phyloP scores from a whole-genome alignment of 1,284 basidiomycete species.

The Ustilago crameri region DNA sequence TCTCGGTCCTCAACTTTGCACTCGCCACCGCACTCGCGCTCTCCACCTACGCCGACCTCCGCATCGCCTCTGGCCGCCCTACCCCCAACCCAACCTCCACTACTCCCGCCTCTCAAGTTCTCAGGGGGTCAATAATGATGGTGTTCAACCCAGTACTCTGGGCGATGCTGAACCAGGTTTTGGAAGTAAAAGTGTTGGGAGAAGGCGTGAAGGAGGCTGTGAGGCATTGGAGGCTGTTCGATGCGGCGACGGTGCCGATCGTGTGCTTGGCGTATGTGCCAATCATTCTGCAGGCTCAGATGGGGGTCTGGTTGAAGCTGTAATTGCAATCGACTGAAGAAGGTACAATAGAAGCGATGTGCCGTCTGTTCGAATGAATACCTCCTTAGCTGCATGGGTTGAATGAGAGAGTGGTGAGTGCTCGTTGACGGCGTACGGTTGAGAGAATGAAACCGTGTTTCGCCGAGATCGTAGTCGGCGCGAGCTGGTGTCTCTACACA shows the following conservation, averaged over 20 bases:
- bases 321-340: background rate
- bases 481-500: no score
- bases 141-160: slow-evolving; percentile 20
- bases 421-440: no score
- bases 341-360: no score
- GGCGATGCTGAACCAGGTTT: slow-evolving; percentile 4
- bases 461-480: no score
- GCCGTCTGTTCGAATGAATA: no score
- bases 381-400: no score
- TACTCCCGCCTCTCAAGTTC: background rate
- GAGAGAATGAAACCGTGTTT: no score
- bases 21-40: slow-evolving; percentile 44
- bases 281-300: slow-evolving; percentile 33
- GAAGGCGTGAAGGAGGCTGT: background rate
- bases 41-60: slow-evolving; percentile 14
- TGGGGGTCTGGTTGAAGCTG: slow-evolving; percentile 7
- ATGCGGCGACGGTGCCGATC: slow-evolving; percentile 30
- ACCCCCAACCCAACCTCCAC: background rate
- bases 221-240: slow-evolving; percentile 27
- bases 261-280: slow-evolving; percentile 34
- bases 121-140: background rate
- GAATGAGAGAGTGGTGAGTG: no score
- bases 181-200: background rate
- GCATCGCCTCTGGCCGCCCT: slow-evolving; percentile 10
- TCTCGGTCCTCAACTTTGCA: slow-evolving; percentile 59